A percentile compares a stretch with the other conserved stretches of the same genome.
These are phyloP conservation scores for Neonectria ditissima DNA, from an alignment of 2,329 filamentous ascomycete species.

Conservation along the genomic window DNA sequence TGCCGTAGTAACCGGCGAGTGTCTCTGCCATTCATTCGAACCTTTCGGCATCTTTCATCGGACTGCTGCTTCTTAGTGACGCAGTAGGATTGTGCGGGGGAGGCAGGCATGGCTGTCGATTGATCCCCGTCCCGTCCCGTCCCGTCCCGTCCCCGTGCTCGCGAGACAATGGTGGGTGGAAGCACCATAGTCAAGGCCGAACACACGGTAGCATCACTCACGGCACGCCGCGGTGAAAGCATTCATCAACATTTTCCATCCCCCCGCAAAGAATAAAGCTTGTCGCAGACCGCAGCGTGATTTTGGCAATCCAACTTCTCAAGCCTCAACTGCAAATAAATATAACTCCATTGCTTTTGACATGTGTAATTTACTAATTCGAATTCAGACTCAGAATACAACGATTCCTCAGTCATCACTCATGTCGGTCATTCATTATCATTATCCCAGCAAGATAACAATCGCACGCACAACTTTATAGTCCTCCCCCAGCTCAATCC, in stretches of 20 bases:
- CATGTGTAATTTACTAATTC: conserved; percentile 29
- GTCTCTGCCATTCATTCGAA: neutral
- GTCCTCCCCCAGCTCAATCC: neutral
- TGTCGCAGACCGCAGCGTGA: neutral
- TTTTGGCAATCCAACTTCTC: neutral
- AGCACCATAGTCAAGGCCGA: no score
- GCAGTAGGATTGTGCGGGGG: neutral
- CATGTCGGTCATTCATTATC: conserved; percentile 50
- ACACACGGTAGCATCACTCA: neutral
- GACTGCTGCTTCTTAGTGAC: neutral
- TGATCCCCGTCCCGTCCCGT: no score
- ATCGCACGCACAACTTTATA: conserved; percentile 11
- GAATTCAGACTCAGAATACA: conserved; percentile 46
- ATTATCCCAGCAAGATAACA: conserved; percentile 46
- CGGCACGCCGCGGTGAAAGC: conserved; percentile 9
- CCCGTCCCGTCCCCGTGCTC: neutral
- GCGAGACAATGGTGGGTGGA: neutral
- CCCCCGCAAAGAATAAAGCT: no score
- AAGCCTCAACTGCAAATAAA: neutral
- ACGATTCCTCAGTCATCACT: conserved; percentile 47
- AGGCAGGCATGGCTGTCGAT: neutral
- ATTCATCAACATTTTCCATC: neutral
- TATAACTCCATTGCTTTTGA: neutral
- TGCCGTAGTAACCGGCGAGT: conserved; percentile 23
- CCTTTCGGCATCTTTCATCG: no score